These are phyloP conservation scores for Monosporascus sp. DNA, from an alignment of 2,329 filamentous ascomycete genomes.

Conservation along the genomic window DNA sequence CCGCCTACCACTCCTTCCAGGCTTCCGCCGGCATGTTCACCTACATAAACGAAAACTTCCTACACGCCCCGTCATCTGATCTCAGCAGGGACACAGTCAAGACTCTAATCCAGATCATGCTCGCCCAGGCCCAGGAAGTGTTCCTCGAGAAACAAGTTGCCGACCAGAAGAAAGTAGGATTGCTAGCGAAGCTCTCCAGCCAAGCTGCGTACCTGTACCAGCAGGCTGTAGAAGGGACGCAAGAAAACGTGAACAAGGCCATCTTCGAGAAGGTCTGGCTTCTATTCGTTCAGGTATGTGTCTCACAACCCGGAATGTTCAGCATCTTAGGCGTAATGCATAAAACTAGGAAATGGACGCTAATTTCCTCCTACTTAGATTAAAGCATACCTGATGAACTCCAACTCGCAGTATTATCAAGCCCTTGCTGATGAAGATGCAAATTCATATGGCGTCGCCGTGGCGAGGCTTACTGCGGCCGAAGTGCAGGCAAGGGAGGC, in stretches of 20 bases:
- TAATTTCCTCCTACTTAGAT: slow-evolving; percentile 37
- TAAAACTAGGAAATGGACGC: neutral
- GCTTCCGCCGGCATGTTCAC: slow-evolving; percentile 99
- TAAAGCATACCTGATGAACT: slow-evolving; percentile 78
- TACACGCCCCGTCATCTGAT: slow-evolving; percentile 95
- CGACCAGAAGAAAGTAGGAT: slow-evolving; percentile 86
- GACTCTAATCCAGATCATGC: slow-evolving; percentile 83
- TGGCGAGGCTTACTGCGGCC: slow-evolving; percentile 76
- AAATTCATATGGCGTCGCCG: slow-evolving; percentile 78
- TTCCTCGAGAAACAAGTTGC: slow-evolving; percentile 94
- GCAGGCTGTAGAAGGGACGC: slow-evolving; percentile 82
- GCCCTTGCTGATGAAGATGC: slow-evolving; percentile 86
- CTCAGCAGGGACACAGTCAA: slow-evolving; percentile 94
- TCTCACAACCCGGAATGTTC: neutral
- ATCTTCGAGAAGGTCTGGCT: slow-evolving; percentile 96
- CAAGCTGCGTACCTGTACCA: slow-evolving; percentile 85
- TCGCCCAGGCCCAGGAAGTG: slow-evolving; percentile 94
- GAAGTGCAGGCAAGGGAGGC: slow-evolving; percentile 77
- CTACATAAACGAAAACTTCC: slow-evolving; percentile 99
- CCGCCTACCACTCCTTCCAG: slow-evolving; percentile 96
- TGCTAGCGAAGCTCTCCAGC: slow-evolving; percentile 88
- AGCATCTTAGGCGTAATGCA: neutral
- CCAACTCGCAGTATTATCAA: slow-evolving; percentile 90
- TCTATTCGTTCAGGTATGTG: slow-evolving; percentile 66
- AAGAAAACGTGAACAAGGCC: slow-evolving; percentile 85